Evolutionary conservation across 306 rosid species (phyloP), one percentile per base, ranked within the genome.

Genomic region (Vigna unguiculata): DNA sequence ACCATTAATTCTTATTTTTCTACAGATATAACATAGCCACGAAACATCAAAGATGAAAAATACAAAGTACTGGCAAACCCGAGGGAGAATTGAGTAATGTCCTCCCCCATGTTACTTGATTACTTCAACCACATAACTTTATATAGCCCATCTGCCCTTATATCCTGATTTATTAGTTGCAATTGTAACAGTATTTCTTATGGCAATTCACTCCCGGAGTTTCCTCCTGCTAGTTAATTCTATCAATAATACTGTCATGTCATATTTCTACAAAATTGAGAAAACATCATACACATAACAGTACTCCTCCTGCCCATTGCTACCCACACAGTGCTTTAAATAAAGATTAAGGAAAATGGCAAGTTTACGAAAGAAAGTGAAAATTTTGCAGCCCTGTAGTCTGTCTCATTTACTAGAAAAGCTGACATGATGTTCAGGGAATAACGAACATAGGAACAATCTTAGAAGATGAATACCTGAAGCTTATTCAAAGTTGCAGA

Each of bases 401-500:
- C 62, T 24, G 48, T 15, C 8, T 30, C 77, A 61, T 8, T 51
- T 38, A 70, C 63, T 24, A 38, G 79, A 19, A 59, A 59, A 21
- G 69, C 40, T 51, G 54, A 32, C 40, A 20, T 34, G 57, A 30
- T 70, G 63, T 78, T 71, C 40, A 51, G 68, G 48, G 65, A 79
- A 58, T 41, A 82, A 36, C 66, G 10, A 61, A 40, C 28, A 86
- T 62, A 14, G 57, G 25, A 25, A 51, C 61, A 41, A 43, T 8
- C 68, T 63, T 64, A 69, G 74, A 13, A 71, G 52, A 80, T 61
- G 57, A 12, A 6, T 90, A 95, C 99, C 99, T 95, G 99, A 88
- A 95, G 99, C 93, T 95, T 92, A 80, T 76, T 95, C 74, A 95
- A 82, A 55, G 99, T 95, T 61, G 99, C 96, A 24, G 97, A 89